A percentile compares a stretch with the other conserved stretches of the same genome.
These are phyloP conservation scores for Pelargonium nanum DNA, from an alignment of 345 rosid genomes.

Conservation along the genomic window DNA sequence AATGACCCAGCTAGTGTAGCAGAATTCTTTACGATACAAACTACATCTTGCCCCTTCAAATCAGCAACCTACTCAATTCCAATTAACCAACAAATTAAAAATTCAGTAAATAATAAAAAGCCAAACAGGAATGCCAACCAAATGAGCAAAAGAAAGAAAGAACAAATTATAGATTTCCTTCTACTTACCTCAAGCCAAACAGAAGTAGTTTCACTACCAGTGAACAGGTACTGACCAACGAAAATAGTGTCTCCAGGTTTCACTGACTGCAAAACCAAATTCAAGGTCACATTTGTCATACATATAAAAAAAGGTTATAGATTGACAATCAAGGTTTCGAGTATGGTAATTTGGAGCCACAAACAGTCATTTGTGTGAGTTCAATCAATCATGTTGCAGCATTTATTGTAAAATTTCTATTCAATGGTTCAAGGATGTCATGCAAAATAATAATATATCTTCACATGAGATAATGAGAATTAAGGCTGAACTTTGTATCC, in stretches of 20 bases:
- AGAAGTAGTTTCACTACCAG: conserved; percentile 97
- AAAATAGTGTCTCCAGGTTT: conserved; percentile 92
- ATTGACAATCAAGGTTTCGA: not conserved
- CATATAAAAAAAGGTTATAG: not conserved
- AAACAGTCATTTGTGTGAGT: not conserved
- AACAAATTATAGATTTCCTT: not conserved
- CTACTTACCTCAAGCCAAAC: conserved; percentile 86
- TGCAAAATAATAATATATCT: not conserved
- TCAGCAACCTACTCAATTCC: conserved; percentile 51
- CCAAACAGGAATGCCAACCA: not conserved
- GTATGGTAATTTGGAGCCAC: not conserved
- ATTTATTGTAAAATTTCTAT: too few species aligned
- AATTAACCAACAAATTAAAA: not conserved
- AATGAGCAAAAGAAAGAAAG: not conserved
- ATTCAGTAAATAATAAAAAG: not conserved
- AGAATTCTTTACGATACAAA: conserved; percentile 74
- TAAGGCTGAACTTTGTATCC: not conserved
- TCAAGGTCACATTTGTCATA: conserved; percentile 1
- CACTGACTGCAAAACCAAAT: conserved; percentile 57
- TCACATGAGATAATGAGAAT: not conserved
- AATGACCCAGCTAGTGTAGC: conserved; percentile 82
- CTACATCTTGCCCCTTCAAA: conserved; percentile 74
- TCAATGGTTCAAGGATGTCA: not conserved
- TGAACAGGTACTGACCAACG: conserved; percentile 84
- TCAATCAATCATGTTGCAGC: not conserved